Percentiles rank a stretch among this genome's conserved stretches.
These are phyloP conservation scores for Rhodamnia rubescens DNA, from an alignment of 345 rosid species.

Conservation along the genomic window DNA sequence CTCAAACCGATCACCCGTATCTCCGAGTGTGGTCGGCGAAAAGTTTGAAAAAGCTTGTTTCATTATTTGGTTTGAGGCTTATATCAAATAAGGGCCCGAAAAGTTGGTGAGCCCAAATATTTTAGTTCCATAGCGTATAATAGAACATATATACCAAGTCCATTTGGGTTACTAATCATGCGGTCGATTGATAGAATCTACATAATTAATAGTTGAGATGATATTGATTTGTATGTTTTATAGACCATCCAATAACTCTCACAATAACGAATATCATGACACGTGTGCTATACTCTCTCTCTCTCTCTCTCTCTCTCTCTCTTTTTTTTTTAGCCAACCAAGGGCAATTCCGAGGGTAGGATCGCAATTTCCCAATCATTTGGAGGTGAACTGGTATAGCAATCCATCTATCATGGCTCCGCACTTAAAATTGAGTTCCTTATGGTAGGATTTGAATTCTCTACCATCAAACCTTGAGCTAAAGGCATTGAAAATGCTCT, in stretches of 20 bases:
- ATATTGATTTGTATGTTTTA: background rate
- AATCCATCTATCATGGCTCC: background rate
- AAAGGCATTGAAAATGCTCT: background rate
- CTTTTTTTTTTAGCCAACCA: background rate
- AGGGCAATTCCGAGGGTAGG: accelerated
- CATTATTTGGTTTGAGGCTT: background rate
- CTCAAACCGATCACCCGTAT: no score
- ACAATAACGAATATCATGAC: accelerated
- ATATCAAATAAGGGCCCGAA: background rate
- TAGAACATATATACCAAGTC: background rate
- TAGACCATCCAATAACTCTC: background rate
- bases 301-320: background rate
- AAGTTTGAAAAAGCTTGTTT: no score
- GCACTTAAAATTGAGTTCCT: background rate
- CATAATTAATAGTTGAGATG: background rate
- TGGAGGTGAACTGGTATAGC: background rate
- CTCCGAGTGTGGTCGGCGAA: no score
- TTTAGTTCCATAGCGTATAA: background rate
- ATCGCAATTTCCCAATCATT: background rate
- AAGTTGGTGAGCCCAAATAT: background rate
- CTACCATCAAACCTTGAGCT: background rate
- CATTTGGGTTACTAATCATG: background rate
- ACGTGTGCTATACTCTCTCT: background rate
- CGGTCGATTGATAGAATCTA: background rate
- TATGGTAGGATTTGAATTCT: background rate